Evolutionary conservation across 768 basidiomycete genomes (phyloP), one percentile per base, ranked within the genome.

Genomic region (Tulasnella sp.): DNA sequence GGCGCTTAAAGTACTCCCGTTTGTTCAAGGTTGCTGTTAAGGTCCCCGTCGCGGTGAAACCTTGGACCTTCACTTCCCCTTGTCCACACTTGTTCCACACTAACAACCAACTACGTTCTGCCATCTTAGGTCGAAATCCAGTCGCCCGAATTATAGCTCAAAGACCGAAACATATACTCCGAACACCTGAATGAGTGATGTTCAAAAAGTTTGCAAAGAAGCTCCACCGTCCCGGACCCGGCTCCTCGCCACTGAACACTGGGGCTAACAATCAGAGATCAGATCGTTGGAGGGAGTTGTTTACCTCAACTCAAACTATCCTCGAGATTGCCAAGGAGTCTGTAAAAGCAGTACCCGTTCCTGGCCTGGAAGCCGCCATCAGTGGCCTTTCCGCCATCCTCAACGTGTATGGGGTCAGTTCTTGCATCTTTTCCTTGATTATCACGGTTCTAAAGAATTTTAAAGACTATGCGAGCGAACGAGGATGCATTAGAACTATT

Each of bases 331-430:
- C 48, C 14, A 76, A 76, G 40, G 56, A 18, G 27, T 40, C 52
- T 38, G 44, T 76, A 16, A 48, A 56, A n/a, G 75, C 39, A 39
- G 19, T 76, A 24, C 75, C 39, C 2, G 38, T 76, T 27, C 75
- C 75, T 7, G 75, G 75, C 24, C n/a, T 76, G 16, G 27, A 76
- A 48, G 75, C 38, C 1, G 75, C 75, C n/a, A 38, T 76, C 21
- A n/a, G 46, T 3, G 75, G 46, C 52, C 44, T 76, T 21, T 31
- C 48, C 44, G 75, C n/a, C n/a, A 36, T 58, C 48, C 24, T 58
- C 12, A 52, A 48, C 27, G 48, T 44, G 24, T 46, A 38, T 31
- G 12, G 75, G 10, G 75, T 76, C 24, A 27, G 75, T 58, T 42
- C 31, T 58, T 31, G 27, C 31, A 39, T 27, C n/a, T 38, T n/a